Conservation (phyloP, 2,329 filamentous ascomycete genomes). For the Dothidotthia symphoricarpi region DNA sequence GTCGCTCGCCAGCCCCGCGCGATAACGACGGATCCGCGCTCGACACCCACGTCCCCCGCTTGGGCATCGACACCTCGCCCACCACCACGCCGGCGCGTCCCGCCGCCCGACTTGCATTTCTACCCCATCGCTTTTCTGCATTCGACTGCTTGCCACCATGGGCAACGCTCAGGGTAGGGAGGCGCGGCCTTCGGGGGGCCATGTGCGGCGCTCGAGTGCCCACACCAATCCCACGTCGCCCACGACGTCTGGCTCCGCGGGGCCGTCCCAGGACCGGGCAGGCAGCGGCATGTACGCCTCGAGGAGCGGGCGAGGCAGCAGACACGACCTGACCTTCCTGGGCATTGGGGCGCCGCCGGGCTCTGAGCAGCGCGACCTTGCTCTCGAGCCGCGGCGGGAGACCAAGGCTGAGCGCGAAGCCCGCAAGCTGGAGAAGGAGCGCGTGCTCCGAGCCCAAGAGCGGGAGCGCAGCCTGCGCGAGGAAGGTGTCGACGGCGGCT, state of each 20-base stretch:
- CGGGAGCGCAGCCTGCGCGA: slow-evolving; percentile 86
- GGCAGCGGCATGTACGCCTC: slow-evolving; percentile 44
- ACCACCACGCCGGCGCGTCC: slow-evolving; percentile 21
- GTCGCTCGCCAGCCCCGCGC: not conserved
- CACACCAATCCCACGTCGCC: slow-evolving; percentile 35
- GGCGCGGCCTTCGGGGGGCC: slow-evolving; percentile 39
- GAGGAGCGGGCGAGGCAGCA: slow-evolving; percentile 53
- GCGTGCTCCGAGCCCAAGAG: slow-evolving; percentile 72
- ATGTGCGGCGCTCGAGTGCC: slow-evolving; percentile 34
- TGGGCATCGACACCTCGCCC: slow-evolving; percentile 16
- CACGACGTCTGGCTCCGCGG: slow-evolving; percentile 20
- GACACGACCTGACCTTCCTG: slow-evolving; percentile 60
- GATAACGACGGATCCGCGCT: slow-evolving; percentile 6
- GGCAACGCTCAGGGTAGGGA: slow-evolving; percentile 53
- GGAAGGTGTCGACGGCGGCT: slow-evolving; percentile 92
- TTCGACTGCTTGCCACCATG: slow-evolving; percentile 31
- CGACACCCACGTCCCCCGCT: slow-evolving; percentile 9
- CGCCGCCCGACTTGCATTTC: slow-evolving; percentile 10
- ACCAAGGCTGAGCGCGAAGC: slow-evolving; percentile 91
- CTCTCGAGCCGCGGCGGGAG: slow-evolving; percentile 67
- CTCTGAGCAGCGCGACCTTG: slow-evolving; percentile 50
- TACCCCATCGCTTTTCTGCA: slow-evolving; percentile 6
- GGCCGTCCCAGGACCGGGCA: slow-evolving; percentile 16
- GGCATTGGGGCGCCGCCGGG: slow-evolving; percentile 54
- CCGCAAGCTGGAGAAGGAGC: slow-evolving; percentile 78